These are phyloP conservation scores for Blastocladiella britannica DNA, from an alignment of 192 early-diverging fungal species.

Conservation along the genomic window DNA sequence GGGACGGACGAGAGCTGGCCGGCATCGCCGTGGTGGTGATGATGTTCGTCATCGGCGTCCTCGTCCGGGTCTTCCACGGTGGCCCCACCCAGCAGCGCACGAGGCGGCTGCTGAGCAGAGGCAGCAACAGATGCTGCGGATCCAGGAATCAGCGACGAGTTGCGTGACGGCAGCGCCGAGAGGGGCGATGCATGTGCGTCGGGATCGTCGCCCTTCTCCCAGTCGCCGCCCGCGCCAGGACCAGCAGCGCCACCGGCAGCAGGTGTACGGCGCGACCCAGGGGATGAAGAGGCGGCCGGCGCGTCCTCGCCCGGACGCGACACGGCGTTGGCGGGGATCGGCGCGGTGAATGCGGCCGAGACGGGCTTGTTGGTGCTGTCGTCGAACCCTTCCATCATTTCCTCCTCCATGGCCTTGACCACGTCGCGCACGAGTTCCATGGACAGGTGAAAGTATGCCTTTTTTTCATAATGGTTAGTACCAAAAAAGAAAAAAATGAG, in stretches of 20 bases:
- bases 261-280: too few relatives aligned
- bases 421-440: conserved; percentile 76
- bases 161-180: not conserved
- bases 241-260: conserved; percentile 9
- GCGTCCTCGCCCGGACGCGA: conserved; percentile 8
- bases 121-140: too few relatives aligned
- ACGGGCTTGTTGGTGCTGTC: conserved; percentile 66
- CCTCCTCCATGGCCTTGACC: conserved; percentile 72
- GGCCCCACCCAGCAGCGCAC: not conserved
- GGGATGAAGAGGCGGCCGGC: too few relatives aligned
- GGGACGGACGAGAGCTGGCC: not conserved
- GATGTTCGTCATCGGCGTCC: not conserved
- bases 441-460: conserved; percentile 71
- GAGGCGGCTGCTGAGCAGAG: not conserved
- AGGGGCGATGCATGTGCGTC: not conserved
- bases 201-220: conserved; percentile 1
- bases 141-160: too few relatives aligned
- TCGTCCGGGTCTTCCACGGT: not conserved
- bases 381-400: conserved; percentile 64
- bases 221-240: conserved; percentile 6
- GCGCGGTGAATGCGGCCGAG: conserved; percentile 67
- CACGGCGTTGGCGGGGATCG: conserved; percentile 30
- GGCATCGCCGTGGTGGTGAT: too few relatives aligned
- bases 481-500: too few relatives aligned
- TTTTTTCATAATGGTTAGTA: too few relatives aligned